Percentiles rank a stretch among this genome's conserved stretches.
Conservation (phyloP, 1,284 basidiomycete species). For the Leccinum pachyderme region DNA sequence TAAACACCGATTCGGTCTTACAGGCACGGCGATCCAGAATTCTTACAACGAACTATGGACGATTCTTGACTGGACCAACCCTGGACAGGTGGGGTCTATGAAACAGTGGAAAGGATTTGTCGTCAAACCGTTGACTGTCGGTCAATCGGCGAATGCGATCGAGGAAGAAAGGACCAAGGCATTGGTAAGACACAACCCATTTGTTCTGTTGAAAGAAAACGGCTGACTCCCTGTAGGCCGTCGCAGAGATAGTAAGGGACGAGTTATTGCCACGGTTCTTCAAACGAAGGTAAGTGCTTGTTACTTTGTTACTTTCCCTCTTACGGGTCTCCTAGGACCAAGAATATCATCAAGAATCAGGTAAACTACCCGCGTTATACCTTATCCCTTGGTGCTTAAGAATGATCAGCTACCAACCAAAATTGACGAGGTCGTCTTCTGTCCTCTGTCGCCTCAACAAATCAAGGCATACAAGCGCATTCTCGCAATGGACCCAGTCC, state of each 20-base stretch:
- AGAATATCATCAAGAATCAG: slow-evolving; percentile 75
- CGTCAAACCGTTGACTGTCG: slow-evolving; percentile 60
- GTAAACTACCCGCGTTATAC: slow-evolving; percentile 30
- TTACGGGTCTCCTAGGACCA: slow-evolving; percentile 53
- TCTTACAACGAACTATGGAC: slow-evolving; percentile 83
- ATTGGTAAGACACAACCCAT: slow-evolving; percentile 35
- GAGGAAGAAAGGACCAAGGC: slow-evolving; percentile 61
- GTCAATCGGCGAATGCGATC: slow-evolving; percentile 65
- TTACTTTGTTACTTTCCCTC: neutral
- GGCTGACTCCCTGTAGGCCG: slow-evolving; percentile 37
- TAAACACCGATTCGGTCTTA: slow-evolving; percentile 69
- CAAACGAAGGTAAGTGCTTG: slow-evolving; percentile 59
- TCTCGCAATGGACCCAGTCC: slow-evolving; percentile 56
- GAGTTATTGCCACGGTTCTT: slow-evolving; percentile 75
- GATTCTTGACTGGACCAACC: slow-evolving; percentile 79
- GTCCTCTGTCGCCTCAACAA: slow-evolving; percentile 72
- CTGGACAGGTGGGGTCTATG: slow-evolving; percentile 60
- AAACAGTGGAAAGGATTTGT: slow-evolving; percentile 72
- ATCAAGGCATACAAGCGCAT: slow-evolving; percentile 70
- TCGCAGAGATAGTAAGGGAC: slow-evolving; percentile 58
- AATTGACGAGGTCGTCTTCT: slow-evolving; percentile 86
- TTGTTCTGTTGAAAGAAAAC: neutral
- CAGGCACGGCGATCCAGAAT: slow-evolving; percentile 86
- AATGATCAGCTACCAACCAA: slow-evolving; percentile 71
- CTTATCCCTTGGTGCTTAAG: neutral